Evolutionary conservation across 2,329 filamentous ascomycete genomes (phyloP), one percentile per base, ranked within the genome.

Genomic region (Annulohypoxylon truncatum): DNA sequence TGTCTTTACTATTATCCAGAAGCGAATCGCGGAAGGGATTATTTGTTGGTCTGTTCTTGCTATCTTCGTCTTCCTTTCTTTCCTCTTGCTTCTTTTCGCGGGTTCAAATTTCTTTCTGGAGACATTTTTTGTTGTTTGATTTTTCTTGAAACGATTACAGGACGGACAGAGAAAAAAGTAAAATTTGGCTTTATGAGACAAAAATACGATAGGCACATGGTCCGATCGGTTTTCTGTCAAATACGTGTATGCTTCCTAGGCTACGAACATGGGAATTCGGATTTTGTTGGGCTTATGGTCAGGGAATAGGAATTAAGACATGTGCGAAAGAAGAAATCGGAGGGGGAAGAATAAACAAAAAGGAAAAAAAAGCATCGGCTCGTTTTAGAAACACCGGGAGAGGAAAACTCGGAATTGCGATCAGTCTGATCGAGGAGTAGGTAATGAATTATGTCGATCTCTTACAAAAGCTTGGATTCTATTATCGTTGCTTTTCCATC

Each of bases 391-490:
- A 38, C 10, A 29, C 29, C 44, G 40, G 47, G 24, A 33, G 42
- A 54, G 29, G 24, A 48, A 54, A 44, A 44, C 24, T 60, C 47
- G 52, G 47, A 61, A 44, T 53, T 62, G 58, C 35, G 62, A 56
- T 63, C 42, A 46, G 10, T 18, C 65, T 55, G 58, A 53, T 62
- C 40, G 50, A 47, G 59, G 40, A 52, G 55, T 68, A 63, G 65
- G 55, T 68, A 63, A 68, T 62, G 66, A 68, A 64, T 67, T 53
- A 69, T 67, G 66, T 58, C 66, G 63, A 69, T 66, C 63, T 69
- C 59, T 51, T 66, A 65, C 28, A 12, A n/a, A 35, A 15, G n/a
- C 29, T 40, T 42, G 20, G 55, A 5, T 24, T 28, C 44, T 13
- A 53, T 53, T 33, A 44, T 57, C 44, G 54, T 61, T 33, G 33